Base-by-base conservation (phyloP, 2,329 filamentous ascomycete species). In the Lecanicillium sp. region DNA sequence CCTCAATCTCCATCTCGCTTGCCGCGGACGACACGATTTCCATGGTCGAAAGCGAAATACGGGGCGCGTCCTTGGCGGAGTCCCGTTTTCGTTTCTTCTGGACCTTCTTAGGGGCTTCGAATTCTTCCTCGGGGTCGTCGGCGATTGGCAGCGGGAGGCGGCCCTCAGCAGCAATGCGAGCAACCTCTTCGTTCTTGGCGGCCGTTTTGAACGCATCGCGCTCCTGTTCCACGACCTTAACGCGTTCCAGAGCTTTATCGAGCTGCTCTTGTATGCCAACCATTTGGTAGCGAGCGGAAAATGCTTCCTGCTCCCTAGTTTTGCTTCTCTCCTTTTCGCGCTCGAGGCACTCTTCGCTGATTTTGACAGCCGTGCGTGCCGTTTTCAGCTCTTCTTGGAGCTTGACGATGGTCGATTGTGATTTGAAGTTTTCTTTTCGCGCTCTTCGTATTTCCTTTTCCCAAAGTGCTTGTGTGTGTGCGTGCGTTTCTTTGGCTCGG, bases 301-400 rank as follows among this genome's bases (percentile, higher is more conserved):
- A 85, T 2, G 80, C 78, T 52, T 86, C 81, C 49, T 86, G 78
- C 50, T 86, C 81, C 38, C 78, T 68, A 19, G 69, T 66, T 33
- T 71, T 65, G 56, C 72, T 72, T 36, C 76, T 76, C 39, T 77
- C 69, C 55, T 77, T 81, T 54, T 86, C 79, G 31, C 72, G 67
- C 43, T 79, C 73, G 11, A 87, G 62, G 41, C 68, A 68, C 36
- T 78, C 71, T 46, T 84, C 75, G 17, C 68, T 62, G 7, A 70
- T 63, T 46, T 75, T 77, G 36, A 71, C 60, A n/a, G 65, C 61
- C 18, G 61, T 61, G 32, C 79, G 72, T 37, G 74, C 65, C 1
- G 74, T 64, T 55, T 86, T 86, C 46, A 85, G 69, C 50, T 87
- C 81, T 49, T 86, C 82, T 54, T 86, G 81, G n/a, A 82, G 56